Evolutionary conservation across 495 filamentous ascomycete genomes (phyloP), one percentile per base, ranked within the genome.

Genomic region (Thozetella sp.): DNA sequence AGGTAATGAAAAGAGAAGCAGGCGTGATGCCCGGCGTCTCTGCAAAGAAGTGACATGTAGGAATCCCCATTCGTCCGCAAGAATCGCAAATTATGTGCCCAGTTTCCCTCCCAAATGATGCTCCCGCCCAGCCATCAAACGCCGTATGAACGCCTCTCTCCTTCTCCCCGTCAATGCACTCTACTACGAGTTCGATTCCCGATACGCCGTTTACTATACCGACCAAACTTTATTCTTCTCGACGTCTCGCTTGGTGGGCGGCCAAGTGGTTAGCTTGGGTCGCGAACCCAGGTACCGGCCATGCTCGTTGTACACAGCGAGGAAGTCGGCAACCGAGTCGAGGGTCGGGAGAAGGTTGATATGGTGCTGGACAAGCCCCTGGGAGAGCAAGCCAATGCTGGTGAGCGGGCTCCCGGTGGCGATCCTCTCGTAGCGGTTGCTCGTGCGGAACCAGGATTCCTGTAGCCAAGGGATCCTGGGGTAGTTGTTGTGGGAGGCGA

Each of bases 401-500:
- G 27, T 9, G 17, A 24, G 40, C n/a, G 55, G 55, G 34, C 55
- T 57, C 19, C 23, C 55, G 11, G 55, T 57, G 12, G 55, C 55
- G 27, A 57, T 51, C 25, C 55, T 23, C 40, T 57, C 55, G 43
- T 57, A 57, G 40, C 43, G 43, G 45, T 57, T 57, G 2, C 15
- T 1, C 2, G 55, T 51, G 0, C 6, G 15, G 40, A 51, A 46
- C 55, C 55, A 57, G 17, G 19, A 45, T 22, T 57, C 55, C 9
- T 51, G 55, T 45, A 57, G 55, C 55, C 55, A 57, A 1, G 43
- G 55, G 25, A 57, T 57, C 24, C 9, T 13, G 12, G 45, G 55
- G 40, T 34, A 34, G 55, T 23, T 51, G 43, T 51, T 57, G 40
- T 25, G 6, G 22, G 54, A 2, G 12, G 54, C 23, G 20, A 26